Base-by-base conservation (phyloP, 2,329 filamentous ascomycete genomes). In the Verticillium tricorpus region DNA sequence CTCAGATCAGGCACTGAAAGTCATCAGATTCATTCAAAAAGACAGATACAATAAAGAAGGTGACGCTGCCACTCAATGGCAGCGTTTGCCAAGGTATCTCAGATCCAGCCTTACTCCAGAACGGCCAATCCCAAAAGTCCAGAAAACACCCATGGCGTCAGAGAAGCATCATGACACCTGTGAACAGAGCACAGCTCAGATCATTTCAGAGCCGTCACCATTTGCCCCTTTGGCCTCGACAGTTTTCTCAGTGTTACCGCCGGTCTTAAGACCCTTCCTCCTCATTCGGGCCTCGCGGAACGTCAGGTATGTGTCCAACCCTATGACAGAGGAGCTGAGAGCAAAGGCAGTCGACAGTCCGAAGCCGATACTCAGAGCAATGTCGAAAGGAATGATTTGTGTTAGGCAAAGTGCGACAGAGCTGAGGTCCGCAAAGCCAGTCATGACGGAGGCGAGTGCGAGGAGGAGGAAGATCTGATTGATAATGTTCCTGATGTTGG, bases 381-480 rank as follows among this genome's bases (percentile, higher is more conserved):
- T 28, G 55, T 72, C 68, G 32, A 75, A 69, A 2, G 70, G 61
- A 6, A 75, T 56, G 17, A 69, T 56, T 15, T 69, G 67, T 6
- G 70, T 71, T 32, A 72, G 56, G 59, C 72, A 72, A 22, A 74
- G 63, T 1, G 67, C 61, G 14, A 73, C 65, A 9, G 62, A 62
- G 56, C 66, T 69, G 2, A 75, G 61, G 37, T 72, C 71, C 1
- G 66, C 60, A 45, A 75, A 74, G 5, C 73, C 73, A 0, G 66
- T 68, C 6, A 71, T 58, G 15, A 65, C 62, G 0, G 71, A 68
- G 0, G 64, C 59, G 4, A 69, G 28, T 3, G 67, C 59, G 4
- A 74, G 63, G 12, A 63, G 32, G 1, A 73, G 63, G 32, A 75
- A 67, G 14, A 71, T 25, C 57, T 71, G 70, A 58, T 72, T 72